phyloP scores from a whole-genome alignment of 208 protist genomes.

The Trypanosoma melophagium region DNA sequence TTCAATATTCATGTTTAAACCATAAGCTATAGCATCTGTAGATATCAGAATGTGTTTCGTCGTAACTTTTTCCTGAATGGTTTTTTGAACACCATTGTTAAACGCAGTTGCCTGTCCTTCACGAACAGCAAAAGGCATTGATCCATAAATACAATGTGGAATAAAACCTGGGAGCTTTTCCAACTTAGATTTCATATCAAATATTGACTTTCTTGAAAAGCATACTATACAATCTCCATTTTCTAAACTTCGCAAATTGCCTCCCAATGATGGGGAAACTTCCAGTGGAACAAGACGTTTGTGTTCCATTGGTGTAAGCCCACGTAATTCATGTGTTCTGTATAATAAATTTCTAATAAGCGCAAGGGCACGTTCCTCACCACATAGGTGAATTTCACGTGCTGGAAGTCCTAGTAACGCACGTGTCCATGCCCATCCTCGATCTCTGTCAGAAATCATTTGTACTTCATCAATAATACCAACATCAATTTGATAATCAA shows the following conservation, averaged over 20 bases:
- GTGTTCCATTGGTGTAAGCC: constrained; percentile 71
- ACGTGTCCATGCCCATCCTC: constrained; percentile 95
- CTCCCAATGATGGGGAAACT: constrained; percentile 37
- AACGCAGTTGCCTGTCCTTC: constrained; percentile 77
- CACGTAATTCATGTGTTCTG: constrained; percentile 59
- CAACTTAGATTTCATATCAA: constrained; percentile 50
- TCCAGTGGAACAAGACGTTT: constrained; percentile 75
- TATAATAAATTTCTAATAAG: constrained; percentile 74
- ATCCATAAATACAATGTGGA: constrained; percentile 90
- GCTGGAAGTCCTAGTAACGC: constrained; percentile 91
- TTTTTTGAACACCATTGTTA: constrained; percentile 61
- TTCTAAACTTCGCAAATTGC: constrained; percentile 39
- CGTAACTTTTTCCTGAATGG: constrained; percentile 7
- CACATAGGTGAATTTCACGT: constrained; percentile 91
- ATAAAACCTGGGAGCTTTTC: constrained; percentile 42
- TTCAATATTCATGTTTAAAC: constrained; percentile 94
- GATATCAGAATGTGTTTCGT: constrained; percentile 85
- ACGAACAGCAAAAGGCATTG: constrained; percentile 89
- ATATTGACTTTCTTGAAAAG: constrained; percentile 78
- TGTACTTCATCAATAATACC: constrained; percentile 95
- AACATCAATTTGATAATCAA: constrained; percentile 80
- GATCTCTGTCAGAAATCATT: constrained; percentile 88
- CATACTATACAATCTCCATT: constrained; percentile 89
- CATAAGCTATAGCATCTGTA: constrained; percentile 95
- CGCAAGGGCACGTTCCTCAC: constrained; percentile 69